Evolutionary conservation across 352 stramenopile genomes (phyloP), one percentile per base, ranked within the genome.

Genomic region (Phytopythium montanum): DNA sequence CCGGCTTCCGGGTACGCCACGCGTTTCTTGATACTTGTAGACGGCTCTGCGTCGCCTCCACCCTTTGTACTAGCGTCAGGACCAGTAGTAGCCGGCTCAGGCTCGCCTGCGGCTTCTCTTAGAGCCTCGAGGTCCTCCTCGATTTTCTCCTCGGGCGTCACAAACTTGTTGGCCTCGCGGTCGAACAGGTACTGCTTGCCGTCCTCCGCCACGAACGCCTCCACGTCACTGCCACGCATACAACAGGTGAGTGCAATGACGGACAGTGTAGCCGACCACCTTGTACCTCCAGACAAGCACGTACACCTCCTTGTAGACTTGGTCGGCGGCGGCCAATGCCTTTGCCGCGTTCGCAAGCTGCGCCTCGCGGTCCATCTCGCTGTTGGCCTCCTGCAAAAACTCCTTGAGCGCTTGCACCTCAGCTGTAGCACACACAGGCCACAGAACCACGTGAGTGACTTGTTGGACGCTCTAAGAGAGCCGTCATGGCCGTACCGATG

Each of bases 141-240:
- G 53, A 91, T 91, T 58, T 85, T 88, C 23, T 88, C 75, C 56
- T 87, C 77, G 5, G 81, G 81, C 12, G 81, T 91, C 54, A 89
- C 59, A 50, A 79, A 91, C 46, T 76, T 84, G 53, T 86, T 87
- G 13, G 66, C 74, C 41, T 89, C 81, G 7, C 68, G 21, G 66
- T 91, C 81, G 59, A 87, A 91, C 46, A 88, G 63, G 60, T 90
- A 91, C 58, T 72, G 63, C 53, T 86, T 88, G 21, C 79, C 81
- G 51, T 91, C 76, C 60, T 91, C 81, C 4, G 81, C 81, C 38
- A 80, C 62, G 46, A 87, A 69, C 54, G 69, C 77, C 36, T 87
- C 64, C 18, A 69, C 68, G 13, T 60, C 65, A 31, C 77, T 87
- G 59, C 18, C 53, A 50, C 51, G 4, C 25, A 25, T 18, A 42